Evolutionary conservation across 192 early-diverging fungal genomes (phyloP), one percentile per base, ranked within the genome.

Genomic region (Entomortierella lignicola): DNA sequence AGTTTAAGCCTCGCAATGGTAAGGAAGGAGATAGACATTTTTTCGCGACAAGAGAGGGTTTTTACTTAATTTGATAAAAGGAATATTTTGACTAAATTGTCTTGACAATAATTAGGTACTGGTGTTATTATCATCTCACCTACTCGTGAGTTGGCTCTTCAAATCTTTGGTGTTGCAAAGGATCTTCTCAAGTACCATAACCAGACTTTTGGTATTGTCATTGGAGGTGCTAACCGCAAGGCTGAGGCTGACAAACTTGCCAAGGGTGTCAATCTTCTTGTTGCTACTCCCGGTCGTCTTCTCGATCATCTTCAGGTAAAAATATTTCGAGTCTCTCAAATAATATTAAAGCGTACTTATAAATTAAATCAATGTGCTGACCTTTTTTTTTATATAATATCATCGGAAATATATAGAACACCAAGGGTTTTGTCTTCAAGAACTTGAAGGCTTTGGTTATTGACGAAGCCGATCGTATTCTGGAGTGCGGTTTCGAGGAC

Each of bases 131-230:
- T 99, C 60, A 96, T 99, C 54, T 94, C 98, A 8, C 98, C 98
- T 34, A 99, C 98, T 52, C 92, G 98, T 71, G 98, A 99, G 85
- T 89, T 99, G 63, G 98, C 98, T 30, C 87, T 99, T 62, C 98
- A 99, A 83, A 98, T 99, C 72, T 96, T 97, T 87, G 97, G 98
- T 15, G 98, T 99, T 25, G 96, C 95, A 25, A 96, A 97, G 63
- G 96, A 99, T 42, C 87, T 99, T 56, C 80, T 96, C 70, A 93
- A 94, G 81, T 92, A 93, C 85, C 98, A 99, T 80, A 90, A 94
- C 57, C 95, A 99, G 77, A 99, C 98, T 12, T 99, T 96, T 81
- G 98, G 98, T 54, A 94, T 99, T 72, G 93, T 99, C 39, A 99
- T 99, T 89, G 98, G 98, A 54, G 98, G 98, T 39, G 97, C 97